Conservation (phyloP, 2,329 filamentous ascomycete genomes). For the Talaromyces sp. region DNA sequence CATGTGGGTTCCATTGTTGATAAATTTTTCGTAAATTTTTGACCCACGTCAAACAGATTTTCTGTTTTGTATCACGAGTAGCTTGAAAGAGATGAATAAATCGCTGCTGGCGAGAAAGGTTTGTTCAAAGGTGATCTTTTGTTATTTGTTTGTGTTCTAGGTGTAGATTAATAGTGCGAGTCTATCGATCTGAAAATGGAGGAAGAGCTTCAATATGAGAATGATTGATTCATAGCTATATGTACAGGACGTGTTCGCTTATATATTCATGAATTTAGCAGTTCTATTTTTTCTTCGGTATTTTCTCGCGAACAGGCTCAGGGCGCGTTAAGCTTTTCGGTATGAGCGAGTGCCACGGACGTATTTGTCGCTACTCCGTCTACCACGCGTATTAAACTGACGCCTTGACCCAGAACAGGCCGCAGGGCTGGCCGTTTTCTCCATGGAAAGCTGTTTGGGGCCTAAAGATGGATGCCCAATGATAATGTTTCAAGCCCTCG, state of each 20-base stretch:
- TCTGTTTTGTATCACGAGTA: not conserved
- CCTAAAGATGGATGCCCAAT: not conserved
- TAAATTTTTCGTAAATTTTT: not conserved
- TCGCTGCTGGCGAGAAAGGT: not conserved
- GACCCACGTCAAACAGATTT: not conserved
- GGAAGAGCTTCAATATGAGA: not conserved
- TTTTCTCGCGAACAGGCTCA: not conserved
- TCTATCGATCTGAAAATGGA: not conserved
- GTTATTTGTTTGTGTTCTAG: not conserved
- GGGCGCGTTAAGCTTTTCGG: not conserved
- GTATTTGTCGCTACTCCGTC: not conserved
- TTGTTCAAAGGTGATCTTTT: not conserved
- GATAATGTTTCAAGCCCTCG: not conserved
- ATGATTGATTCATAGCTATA: not conserved
- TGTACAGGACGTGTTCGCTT: not conserved
- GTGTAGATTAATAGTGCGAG: not conserved
- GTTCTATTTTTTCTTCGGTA: not conserved
- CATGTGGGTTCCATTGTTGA: not conserved
- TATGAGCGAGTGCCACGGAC: not conserved
- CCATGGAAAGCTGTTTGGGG: not conserved
- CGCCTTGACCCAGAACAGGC: not conserved
- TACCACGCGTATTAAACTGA: not conserved
- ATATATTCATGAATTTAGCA: not conserved
- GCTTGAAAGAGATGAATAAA: not conserved
- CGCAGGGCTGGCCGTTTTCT: not conserved